A percentile compares a stretch with the other conserved stretches of the same genome.
These are phyloP conservation scores for Tubosaeta brunneosetosa DNA, from an alignment of 768 basidiomycete species.

Conservation along the genomic window DNA sequence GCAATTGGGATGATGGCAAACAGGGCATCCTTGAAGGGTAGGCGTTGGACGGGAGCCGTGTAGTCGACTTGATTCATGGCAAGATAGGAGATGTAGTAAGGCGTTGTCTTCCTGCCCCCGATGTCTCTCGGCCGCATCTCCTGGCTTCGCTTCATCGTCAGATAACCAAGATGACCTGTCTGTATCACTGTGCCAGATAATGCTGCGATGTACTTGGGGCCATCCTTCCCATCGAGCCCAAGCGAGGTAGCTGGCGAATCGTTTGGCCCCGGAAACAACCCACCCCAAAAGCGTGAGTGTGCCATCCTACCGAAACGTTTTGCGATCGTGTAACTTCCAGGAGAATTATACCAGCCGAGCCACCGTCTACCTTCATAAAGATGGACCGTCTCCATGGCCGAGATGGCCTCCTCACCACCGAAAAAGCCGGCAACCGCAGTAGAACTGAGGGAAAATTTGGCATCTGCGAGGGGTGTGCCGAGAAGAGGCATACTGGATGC, in stretches of 20 bases:
- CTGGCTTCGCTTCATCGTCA: constrained; percentile 19
- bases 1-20: constrained; percentile 22
- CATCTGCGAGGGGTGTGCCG: constrained; percentile 1
- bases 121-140: not conserved
- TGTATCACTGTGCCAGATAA: constrained; percentile 29
- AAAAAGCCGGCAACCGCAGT: constrained; percentile 34
- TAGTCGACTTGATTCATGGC: constrained; percentile 11
- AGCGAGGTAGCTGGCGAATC: constrained; percentile 23
- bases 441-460: constrained; percentile 23
- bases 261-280: constrained; percentile 29
- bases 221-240: constrained; percentile 25
- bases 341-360: constrained; percentile 36
- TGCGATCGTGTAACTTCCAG: constrained; percentile 31
- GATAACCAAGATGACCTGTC: constrained; percentile 26
- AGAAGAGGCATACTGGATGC: constrained; percentile 11
- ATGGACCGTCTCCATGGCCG: constrained; percentile 32
- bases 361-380: constrained; percentile 28
- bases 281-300: constrained; percentile 29
- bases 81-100: constrained; percentile 16
- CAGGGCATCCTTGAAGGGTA: constrained; percentile 1
- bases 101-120: constrained; percentile 8
- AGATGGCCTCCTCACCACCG: constrained; percentile 34
- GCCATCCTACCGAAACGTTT: constrained; percentile 32
- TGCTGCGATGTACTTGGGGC: constrained; percentile 26
- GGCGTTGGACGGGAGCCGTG: not conserved